Evolutionary conservation across 2,329 filamentous ascomycete genomes (phyloP), one percentile per base, ranked within the genome.

Genomic region (Colletotrichum paranaense): DNA sequence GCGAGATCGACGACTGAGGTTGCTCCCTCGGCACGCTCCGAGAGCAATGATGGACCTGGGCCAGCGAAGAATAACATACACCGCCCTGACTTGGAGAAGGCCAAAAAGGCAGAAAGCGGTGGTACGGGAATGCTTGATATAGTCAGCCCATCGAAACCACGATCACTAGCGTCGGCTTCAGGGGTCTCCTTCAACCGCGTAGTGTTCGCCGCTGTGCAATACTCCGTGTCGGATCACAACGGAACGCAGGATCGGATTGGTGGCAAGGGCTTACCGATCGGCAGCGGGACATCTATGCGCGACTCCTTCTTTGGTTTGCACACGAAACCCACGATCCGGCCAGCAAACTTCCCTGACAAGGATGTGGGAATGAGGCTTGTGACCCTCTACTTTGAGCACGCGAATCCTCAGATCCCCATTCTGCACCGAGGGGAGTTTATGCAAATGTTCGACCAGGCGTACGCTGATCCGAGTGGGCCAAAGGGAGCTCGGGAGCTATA

Each of bases 221-320:
- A 90, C 60, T 91, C 89, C 0, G 88, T 92, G 19, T 88, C 89
- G 11, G 89, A 90, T 74, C 86, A 89, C 81, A 92, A 91, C 78
- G 94, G 93, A 6, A 86, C 85, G 59, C 67, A 64, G n/a, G 72
- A 75, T 55, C 62, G 73, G 16, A 35, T 52, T 5, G 67, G 56
- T 5, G 58, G 52, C 77, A 91, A 91, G 76, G 89, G 87, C 42
- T 89, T 68, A 16, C 35, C 67, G 22, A 58, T 84, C 28, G 86
- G 88, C 46, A 87, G 89, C 52, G 92, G 92, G 49, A 95, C 94
- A 22, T 95, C 94, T 14, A 97, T 98, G 93, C 90, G 95, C 72
- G 96, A 98, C 82, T 97, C 95, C 0, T 98, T 98, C 86, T 98
- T 98, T 80, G 96, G 96, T n/a, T 86, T 98, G 57, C 95, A 98